Conservation (phyloP, 2,329 filamentous ascomycete genomes). For the Thielaviopsis ethacetica region DNA sequence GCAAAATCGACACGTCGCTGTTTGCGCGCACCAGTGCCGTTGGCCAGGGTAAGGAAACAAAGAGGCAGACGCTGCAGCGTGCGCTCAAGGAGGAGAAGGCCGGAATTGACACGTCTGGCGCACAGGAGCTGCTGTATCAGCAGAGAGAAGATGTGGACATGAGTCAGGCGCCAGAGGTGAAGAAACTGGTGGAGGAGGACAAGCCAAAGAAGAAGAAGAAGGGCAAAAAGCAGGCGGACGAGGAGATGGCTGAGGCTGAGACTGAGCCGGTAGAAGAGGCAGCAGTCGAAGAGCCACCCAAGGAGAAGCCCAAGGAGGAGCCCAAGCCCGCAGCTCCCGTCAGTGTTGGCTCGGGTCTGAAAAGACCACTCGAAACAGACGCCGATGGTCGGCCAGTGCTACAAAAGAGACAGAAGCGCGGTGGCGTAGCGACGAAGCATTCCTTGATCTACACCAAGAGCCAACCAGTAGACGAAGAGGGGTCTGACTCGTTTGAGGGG, state of each 20-base stretch:
- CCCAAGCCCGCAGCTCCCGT: conserved; percentile 11
- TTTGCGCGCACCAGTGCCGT: conserved; percentile 65
- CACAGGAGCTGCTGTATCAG: conserved; percentile 36
- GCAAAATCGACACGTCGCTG: conserved; percentile 66
- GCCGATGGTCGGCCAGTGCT: conserved; percentile 67
- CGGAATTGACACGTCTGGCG: conserved; percentile 39
- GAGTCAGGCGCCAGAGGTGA: conserved; percentile 1
- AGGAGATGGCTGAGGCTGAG: conserved; percentile 5
- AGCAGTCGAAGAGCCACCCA: background rate
- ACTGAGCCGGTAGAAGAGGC: background rate
- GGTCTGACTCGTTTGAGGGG: conserved; percentile 33
- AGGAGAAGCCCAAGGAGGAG: background rate
- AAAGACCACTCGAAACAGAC: conserved; percentile 68
- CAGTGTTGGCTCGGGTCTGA: conserved; percentile 58
- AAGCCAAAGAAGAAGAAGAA: conserved; percentile 18
- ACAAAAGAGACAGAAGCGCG: conserved; percentile 62
- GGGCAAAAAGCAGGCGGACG: conserved; percentile 14
- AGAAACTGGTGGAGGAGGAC: conserved; percentile 16
- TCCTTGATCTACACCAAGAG: conserved; percentile 27
- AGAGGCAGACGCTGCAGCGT: conserved; percentile 48
- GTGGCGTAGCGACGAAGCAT: conserved; percentile 40
- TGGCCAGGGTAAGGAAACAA: conserved; percentile 55
- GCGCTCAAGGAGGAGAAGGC: conserved; percentile 48
- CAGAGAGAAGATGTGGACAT: conserved; percentile 14
- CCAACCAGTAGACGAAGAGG: conserved; percentile 22